Conservation (phyloP, 306 rosid genomes). For the Cyamopsis tetragonoloba region DNA sequence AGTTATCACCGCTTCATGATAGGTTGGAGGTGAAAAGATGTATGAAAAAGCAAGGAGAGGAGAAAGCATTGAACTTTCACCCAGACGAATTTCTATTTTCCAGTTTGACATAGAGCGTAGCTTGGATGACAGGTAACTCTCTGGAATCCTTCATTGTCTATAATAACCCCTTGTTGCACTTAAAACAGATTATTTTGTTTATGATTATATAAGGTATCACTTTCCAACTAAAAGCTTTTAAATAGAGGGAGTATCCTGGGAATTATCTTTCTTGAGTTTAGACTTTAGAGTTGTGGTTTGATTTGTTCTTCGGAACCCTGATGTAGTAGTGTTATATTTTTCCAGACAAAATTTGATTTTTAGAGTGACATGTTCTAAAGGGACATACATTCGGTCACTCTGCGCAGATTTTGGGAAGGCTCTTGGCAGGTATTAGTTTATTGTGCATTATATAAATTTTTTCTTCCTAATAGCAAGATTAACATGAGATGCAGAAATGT, state of each 20-base stretch:
- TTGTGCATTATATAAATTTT: background rate
- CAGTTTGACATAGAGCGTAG: slow-evolving; percentile 89
- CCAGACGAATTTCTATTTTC: slow-evolving; percentile 85
- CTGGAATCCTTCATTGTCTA: background rate
- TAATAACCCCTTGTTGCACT: background rate
- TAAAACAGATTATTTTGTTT: background rate
- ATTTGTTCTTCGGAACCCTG: slow-evolving; percentile 4
- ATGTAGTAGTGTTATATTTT: slow-evolving; percentile 14
- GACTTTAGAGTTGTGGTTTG: background rate
- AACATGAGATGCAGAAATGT: background rate
- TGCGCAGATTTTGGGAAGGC: slow-evolving; percentile 94
- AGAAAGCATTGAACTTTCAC: slow-evolving; percentile 90
- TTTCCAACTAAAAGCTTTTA: background rate
- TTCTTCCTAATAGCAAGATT: background rate
- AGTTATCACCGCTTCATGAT: slow-evolving; percentile 22
- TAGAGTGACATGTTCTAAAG: slow-evolving; percentile 87
- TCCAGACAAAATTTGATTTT: slow-evolving; percentile 90
- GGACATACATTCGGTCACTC: slow-evolving; percentile 85
- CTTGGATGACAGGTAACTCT: slow-evolving; percentile 73
- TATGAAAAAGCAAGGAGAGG: slow-evolving; percentile 98
- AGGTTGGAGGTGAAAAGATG: slow-evolving; percentile 98
- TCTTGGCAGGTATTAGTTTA: slow-evolving; percentile 72
- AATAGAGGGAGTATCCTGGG: background rate
- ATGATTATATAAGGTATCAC: background rate
- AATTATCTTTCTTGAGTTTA: too few species aligned